Evolutionary conservation across 2,329 filamentous ascomycete species (phyloP), one percentile per base, ranked within the genome.

Genomic region (Colletotrichum viniferum): DNA sequence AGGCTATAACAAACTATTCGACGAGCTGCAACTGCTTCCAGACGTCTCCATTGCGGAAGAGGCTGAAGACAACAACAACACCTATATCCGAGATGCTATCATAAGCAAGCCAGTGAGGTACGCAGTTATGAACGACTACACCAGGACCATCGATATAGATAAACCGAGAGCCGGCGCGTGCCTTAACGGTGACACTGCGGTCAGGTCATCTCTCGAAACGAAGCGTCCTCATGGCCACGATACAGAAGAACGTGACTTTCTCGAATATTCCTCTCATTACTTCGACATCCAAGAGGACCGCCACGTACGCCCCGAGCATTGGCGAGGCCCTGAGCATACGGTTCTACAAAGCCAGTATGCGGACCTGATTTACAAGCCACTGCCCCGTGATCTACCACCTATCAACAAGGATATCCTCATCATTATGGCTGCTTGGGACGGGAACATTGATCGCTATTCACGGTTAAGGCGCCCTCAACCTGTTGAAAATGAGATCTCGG

Each of bases 331-430:
- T 30, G 4, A 32, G 32, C 13, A 24, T 14, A n/a, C 32, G 1
- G 18, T 7, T 21, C 18, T 56, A 0, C 12, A 71, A 73, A n/a
- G 73, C 74, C 2, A 77, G 77, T 30, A 71, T 76, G 72, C 72
- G 1, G 56, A 68, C 10, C 77, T 83, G 3, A 72, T 84, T 3
- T 79, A 78, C 12, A 61, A 62, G 12, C 84, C 83, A 4, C 78
- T 87, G 1, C 85, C 84, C 2, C 26, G 32, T 1, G 80, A 86
- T 72, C 79, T 86, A 7, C 85, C 84, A 4, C 74, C 78, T 0
- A 66, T 83, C 5, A 79, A 85, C 34, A 87, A 87, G 68, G 81
- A 85, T 63, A 60, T 84, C 0, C 79, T 87, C 2, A 84, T 86
- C 7, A 74, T 79, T 1, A 81, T 83, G 75, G 83, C 85, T 1